phyloP scores from a whole-genome alignment of 352 stramenopile species.

The Phytophthora litchii region DNA sequence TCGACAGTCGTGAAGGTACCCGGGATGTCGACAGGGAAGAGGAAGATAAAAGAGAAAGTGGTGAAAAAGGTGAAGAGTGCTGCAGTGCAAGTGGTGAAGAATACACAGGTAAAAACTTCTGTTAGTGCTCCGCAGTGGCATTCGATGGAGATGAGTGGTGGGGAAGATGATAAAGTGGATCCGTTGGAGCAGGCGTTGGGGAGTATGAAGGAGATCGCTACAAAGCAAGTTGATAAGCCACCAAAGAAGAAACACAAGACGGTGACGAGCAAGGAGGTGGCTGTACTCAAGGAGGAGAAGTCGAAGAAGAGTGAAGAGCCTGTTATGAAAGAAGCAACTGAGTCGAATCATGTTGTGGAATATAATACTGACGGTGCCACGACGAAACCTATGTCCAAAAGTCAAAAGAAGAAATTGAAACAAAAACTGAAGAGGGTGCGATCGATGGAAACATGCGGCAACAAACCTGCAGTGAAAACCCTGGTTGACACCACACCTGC shows the following conservation, averaged over 20 bases:
- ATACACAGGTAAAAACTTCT: neutral
- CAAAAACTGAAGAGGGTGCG: neutral
- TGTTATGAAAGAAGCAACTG: neutral
- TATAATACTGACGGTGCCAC: neutral
- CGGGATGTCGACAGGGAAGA: neutral
- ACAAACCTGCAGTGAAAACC: neutral
- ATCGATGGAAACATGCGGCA: neutral
- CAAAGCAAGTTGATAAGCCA: conserved; percentile 6
- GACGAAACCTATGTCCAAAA: neutral
- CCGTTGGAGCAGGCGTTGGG: conserved; percentile 43
- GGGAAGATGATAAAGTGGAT: conserved; percentile 25
- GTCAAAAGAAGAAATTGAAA: conserved; percentile 7
- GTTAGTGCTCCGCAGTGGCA: conserved; percentile 7
- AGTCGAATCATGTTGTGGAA: neutral
- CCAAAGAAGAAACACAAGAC: conserved; percentile 27
- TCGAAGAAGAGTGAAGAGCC: neutral
- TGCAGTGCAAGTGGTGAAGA: conserved; percentile 13
- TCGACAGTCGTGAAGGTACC: conserved; percentile 17
- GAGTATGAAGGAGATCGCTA: conserved; percentile 41
- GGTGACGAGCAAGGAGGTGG: neutral
- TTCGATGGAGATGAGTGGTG: conserved; percentile 8
- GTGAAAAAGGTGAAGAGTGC: conserved; percentile 6
- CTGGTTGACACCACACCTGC: neutral
- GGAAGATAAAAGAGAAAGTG: neutral
- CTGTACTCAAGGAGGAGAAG: conserved; percentile 11